Evolutionary conservation across 2,329 filamentous ascomycete genomes (phyloP), one percentile per base, ranked within the genome.

Genomic region (Botrytis pseudocinerea): DNA sequence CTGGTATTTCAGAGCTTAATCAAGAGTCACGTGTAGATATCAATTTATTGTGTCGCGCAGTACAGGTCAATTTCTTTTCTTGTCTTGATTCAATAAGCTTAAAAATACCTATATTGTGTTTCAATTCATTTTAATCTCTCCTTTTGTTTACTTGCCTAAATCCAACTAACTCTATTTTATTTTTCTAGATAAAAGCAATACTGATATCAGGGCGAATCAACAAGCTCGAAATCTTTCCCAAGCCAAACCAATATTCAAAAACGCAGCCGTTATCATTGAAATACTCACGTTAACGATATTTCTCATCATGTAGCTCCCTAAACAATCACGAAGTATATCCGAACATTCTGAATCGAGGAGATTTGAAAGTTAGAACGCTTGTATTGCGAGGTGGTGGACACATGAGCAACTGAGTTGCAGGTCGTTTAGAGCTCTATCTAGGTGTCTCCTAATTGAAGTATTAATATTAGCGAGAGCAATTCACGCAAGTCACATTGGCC

Each of bases 1-100:
- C n/a, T 38, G 57, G 38, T 57, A 40, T 25, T 70, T 22, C 40
- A 38, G 48, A 71, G 60, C 69, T 66, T 71, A 64, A 71, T 64
- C 42, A 18, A 46, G 10, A 54, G 28, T 71, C 69, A 71, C 69
- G 69, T 71, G 69, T 65, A 42, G 18, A 71, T 64, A 68, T 57
- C n/a, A 25, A 48, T 65, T 57, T 9, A 57, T 57, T 57, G 6
- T 28, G n/a, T 57, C n/a, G 48, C 10, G 2, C 25, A 2, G 25
- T 28, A 28, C 51, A 16, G 14, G n/a, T 54, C 51, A 44, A 54
- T 54, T 28, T 28, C 51, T 54, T 12, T 16, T 54, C 48, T 54
- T 28, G n/a, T 28, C 51, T 54, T 12, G n/a, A 54, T 54, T 2
- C 51, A n/a, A 54, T 25, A 54, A 57, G 51, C 51, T 28, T 16